Evolutionary conservation across 2,329 filamentous ascomycete species (phyloP), one percentile per base, ranked within the genome.

Genomic region (Eutypella sp.): DNA sequence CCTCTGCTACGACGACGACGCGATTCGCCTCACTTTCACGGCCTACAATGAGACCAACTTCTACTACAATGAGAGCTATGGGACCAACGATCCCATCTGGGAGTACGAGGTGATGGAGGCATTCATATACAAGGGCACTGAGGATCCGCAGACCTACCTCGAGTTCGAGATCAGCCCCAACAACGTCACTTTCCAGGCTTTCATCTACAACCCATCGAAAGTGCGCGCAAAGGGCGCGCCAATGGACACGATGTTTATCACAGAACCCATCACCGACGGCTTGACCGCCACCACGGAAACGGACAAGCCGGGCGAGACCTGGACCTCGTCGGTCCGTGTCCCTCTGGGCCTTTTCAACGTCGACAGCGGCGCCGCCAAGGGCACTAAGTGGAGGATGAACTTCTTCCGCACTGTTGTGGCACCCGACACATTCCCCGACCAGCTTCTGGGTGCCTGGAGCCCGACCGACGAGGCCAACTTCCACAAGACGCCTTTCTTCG

Each of bases 81-180:
- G 57, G 44, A 74, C 65, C 37, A 76, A 76, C 49, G 71, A 68
- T 41, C 62, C 68, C 38, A 70, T 77, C 41, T 76, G 67, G 63
- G 53, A 66, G 44, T 76, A 76, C 54, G 70, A 75, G 51, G 73
- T 76, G 29, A 72, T 76, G 68, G 74, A 76, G 53, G 67, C 67
- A 10, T 76, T 76, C 53, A 66, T 76, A 50, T 63, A 69, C 55
- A 65, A 58, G 27, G 73, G 73, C 43, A 67, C 61, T 48, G 63
- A 65, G 33, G 70, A 75, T 55, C 73, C 73, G 1, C 63, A 69
- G 58, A 72, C 67, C 2, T 76, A 76, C 54, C 62, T 76, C 47
- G 73, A 76, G 59, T 72, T 74, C 53, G 73, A 76, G 57, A 67
- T 76, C 36, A 73, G 59, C 55, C 73, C 73, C 41, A 72, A 73